Base-by-base conservation (phyloP, 345 rosid species). In the Salix caprea region DNA sequence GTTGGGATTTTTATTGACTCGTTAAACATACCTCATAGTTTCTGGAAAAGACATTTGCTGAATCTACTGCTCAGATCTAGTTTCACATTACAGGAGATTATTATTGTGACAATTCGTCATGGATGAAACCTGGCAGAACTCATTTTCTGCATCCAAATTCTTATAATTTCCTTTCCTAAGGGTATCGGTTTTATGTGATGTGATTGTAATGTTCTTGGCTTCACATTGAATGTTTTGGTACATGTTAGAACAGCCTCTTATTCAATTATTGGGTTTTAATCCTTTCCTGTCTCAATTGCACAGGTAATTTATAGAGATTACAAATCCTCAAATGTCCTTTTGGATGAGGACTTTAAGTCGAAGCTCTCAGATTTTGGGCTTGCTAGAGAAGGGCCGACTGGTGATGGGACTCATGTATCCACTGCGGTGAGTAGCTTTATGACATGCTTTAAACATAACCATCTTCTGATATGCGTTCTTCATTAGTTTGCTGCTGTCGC, bases 341-440 rank as follows among this genome's bases (percentile, higher is more conserved):
- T 96, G 84, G 92, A 93, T 11, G 84, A 83, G 65, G 81, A 82
- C 34, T 90, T 91, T 15, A 83, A 79, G 68, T 84, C 96, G 6
- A 93, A 96, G 80, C 85, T 96, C 74, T 96, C 99, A 2, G 99
- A 96, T 78, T 96, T 96, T 52, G 99, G 99, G 60, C 91, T 96
- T 77, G 98, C 99, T 28, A 88, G 98, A 84, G 99, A 92, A 86
- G 99, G 99, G 69, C 99, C 99, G 0, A 77, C 80, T 8, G 99
- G 89, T 23, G 89, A 92, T 65, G 84, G 42, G 19, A 86, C 93
- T 83, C 98, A 96, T 68, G 99, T 96, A 74, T 88, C 99, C 54
- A 96, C 98, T 0, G 87, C 85, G 44, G 99, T 96, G 82, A 86
- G 89, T 80, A 75, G 26, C 61, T 62, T 28, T 52, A 7, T 18